A percentile compares a stretch with the other conserved stretches of the same genome.
Conservation (phyloP, 2,329 filamentous ascomycete genomes). For the Claviceps humidiphila region DNA sequence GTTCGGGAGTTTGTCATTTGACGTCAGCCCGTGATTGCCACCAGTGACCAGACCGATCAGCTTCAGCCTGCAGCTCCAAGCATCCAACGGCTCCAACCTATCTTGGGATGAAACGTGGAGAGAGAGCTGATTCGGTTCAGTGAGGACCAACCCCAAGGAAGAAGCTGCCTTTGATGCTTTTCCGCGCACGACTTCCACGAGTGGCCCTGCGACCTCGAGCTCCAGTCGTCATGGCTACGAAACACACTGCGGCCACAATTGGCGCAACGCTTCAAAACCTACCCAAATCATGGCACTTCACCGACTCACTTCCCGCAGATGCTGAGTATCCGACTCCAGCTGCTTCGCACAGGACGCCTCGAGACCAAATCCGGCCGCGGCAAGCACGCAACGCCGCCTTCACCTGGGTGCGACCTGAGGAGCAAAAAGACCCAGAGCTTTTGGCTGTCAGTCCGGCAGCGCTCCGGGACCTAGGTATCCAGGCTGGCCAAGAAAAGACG, state of each 20-base stretch:
- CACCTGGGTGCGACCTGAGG: constrained; percentile 79
- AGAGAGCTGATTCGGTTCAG: neutral
- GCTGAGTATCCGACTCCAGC: constrained; percentile 65
- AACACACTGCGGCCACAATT: constrained; percentile 17
- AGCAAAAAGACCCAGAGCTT: constrained; percentile 59
- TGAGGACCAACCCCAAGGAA: neutral
- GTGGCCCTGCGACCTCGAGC: constrained; percentile 15
- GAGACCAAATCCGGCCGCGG: constrained; percentile 64
- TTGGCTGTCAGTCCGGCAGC: constrained; percentile 69
- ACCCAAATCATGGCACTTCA: constrained; percentile 53
- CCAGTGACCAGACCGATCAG: neutral
- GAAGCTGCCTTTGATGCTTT: constrained; percentile 20
- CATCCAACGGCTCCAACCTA: neutral
- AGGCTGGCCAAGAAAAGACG: constrained; percentile 50
- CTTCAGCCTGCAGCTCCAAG: neutral
- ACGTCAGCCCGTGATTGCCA: constrained; percentile 3
- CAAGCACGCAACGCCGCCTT: constrained; percentile 76
- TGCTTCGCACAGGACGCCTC: constrained; percentile 67
- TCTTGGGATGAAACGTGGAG: neutral
- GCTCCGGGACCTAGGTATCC: constrained; percentile 68
- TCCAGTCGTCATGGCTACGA: constrained; percentile 19
- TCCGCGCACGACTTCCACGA: constrained; percentile 17
- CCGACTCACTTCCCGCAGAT: constrained; percentile 61
- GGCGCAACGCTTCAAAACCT: constrained; percentile 35
- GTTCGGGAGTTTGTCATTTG: neutral